These are phyloP conservation scores for Immersiella caudata DNA, from an alignment of 495 filamentous ascomycete species.

Conservation along the genomic window DNA sequence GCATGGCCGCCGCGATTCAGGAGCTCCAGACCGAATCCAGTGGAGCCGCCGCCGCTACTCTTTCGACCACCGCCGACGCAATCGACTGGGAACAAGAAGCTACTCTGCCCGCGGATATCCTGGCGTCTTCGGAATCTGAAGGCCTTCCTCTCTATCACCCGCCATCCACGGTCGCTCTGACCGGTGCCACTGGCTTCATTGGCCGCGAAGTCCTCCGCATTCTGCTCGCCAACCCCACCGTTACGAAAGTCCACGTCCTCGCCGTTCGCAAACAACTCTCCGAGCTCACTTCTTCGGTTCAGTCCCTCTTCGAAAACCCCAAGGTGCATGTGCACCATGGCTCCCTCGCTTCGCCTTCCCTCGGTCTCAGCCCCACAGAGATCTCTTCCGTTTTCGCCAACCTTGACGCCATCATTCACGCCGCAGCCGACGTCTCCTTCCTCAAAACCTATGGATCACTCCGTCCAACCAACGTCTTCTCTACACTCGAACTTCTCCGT, in stretches of 20 bases:
- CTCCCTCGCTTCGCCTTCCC: constrained; percentile 40
- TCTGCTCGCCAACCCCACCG: constrained; percentile 13
- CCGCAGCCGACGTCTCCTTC: constrained; percentile 55
- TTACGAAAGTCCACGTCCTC: constrained; percentile 29
- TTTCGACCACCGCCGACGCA: not conserved
- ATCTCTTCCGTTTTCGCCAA: constrained; percentile 31
- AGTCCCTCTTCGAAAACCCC: constrained; percentile 28
- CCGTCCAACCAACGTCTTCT: constrained; percentile 44
- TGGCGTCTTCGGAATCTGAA: not conserved
- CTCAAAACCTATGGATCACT: constrained; percentile 52
- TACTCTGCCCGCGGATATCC: constrained; percentile 1
- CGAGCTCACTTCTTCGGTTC: constrained; percentile 24
- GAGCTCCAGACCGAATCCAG: constrained; percentile 1
- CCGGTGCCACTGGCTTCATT: constrained; percentile 39
- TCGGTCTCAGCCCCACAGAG: constrained; percentile 44
- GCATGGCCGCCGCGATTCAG: constrained; percentile 33
- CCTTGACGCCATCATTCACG: constrained; percentile 54
- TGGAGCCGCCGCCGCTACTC: not conserved
- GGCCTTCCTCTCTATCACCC: not conserved
- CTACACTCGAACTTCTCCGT: constrained; percentile 47
- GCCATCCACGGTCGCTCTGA: constrained; percentile 28
- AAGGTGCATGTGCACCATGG: constrained; percentile 47
- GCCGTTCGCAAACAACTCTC: constrained; percentile 27
- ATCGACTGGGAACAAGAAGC: constrained; percentile 37
- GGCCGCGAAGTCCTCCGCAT: constrained; percentile 27